Evolutionary conservation across 257 asterid genomes (phyloP).

Genomic region (Jacaranda copaia): DNA sequence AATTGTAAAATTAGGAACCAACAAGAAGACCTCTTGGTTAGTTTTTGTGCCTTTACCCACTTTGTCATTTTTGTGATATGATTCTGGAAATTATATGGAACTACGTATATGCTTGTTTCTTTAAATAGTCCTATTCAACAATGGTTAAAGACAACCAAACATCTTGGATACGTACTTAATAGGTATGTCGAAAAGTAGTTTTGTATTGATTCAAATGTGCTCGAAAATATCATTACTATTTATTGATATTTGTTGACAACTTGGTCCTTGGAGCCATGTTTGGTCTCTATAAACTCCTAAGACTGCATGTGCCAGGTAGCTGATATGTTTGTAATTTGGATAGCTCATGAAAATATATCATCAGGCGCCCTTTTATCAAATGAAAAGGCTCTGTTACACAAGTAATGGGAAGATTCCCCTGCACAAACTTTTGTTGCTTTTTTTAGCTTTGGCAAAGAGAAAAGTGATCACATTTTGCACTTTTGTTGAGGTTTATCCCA

Average conservation of each 20-base stretch:
- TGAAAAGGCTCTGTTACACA: no score
- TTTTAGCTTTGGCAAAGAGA: slow-evolving; percentile 8
- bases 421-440: slow-evolving; percentile 27
- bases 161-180: background rate
- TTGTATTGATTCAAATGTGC: background rate
- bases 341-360: no score
- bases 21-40: no score
- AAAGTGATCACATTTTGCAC: slow-evolving; percentile 27
- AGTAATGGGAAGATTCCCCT: slow-evolving; percentile 34
- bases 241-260: slow-evolving; percentile 1
- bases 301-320: background rate
- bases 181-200: background rate
- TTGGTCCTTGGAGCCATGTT: background rate
- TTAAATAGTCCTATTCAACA: no score
- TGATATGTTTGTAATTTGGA: slow-evolving; percentile 26
- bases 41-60: no score
- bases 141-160: background rate
- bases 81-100: background rate
- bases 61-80: no score
- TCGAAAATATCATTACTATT: background rate
- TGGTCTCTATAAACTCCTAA: slow-evolving; percentile 28
- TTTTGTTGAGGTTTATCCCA: slow-evolving; percentile 1
- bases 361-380: no score
- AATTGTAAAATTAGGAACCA: no score
- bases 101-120: no score